Evolutionary conservation across 345 rosid species (phyloP), one percentile per base, ranked within the genome.

Genomic region (Gossypium anomalum): DNA sequence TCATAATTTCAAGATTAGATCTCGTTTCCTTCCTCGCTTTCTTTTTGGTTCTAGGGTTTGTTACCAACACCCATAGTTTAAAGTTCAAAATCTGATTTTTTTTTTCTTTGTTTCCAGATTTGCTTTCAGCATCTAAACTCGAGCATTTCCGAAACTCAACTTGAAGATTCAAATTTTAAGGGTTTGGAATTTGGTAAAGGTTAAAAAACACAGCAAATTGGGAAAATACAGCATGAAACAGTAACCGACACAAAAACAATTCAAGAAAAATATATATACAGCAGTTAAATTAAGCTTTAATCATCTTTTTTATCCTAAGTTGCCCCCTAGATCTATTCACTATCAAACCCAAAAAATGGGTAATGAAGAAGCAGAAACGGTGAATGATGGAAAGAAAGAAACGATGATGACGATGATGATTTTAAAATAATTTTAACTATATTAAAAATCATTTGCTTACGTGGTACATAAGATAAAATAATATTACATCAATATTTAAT

Each of bases 1-100:
- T 70, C 67, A 2, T 75, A 8, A 58, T 45, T 75, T 60, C 29
- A 34, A 82, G 86, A 87, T 86, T 29, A 82, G 89, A 82, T 86
- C 82, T 81, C 47, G 0, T 47, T 38, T 13, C n/a, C 48, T 67
- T 11, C 9, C 10, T 23, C 7, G 4, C 7, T 59, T 76, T 74
- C 8, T 41, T 15, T 2, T 29, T 38, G 8, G 14, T 19, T n/a
- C 25, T 19, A 65, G 5, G 58, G 67, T 64, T 75, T 71, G 9
- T 11, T 22, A 56, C 25, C 7, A n/a, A 73, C 62, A 19, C 9
- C 57, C 45, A 17, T 58, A 11, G 15, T 58, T 58, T 29, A 3
- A 13, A 9, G 22, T 49, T 25, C 48, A 22, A 16, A 53, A 17
- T 51, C 43, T 64, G 4, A 38, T 59, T 59, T 53, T 43, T 3